Evolutionary conservation across 148 eudicot species (phyloP).

Genomic region (Amaranthus hypochondriacus): DNA sequence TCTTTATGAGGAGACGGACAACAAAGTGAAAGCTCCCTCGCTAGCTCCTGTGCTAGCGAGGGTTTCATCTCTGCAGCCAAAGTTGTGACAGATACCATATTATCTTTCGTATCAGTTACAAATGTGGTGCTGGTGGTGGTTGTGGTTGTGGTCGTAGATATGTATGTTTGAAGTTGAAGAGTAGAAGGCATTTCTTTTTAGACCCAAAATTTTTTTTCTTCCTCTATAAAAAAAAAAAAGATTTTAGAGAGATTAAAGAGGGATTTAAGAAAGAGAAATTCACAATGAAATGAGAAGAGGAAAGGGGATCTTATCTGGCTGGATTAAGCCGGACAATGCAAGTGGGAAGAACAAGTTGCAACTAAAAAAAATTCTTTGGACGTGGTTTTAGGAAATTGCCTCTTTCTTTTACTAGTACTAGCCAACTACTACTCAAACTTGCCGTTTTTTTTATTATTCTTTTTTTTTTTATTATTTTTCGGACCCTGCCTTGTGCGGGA

Average conservation of each 20-base stretch:
- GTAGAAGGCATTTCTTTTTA: constrained; percentile 44
- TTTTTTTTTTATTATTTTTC: background rate
- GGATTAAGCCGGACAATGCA: constrained; percentile 23
- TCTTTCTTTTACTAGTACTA: constrained; percentile 10
- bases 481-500: background rate
- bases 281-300: background rate
- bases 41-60: constrained; percentile 25
- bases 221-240: background rate
- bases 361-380: constrained; percentile 16
- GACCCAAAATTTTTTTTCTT: background rate
- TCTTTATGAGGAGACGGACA: constrained; percentile 26
- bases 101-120: background rate
- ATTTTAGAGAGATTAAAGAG: background rate
- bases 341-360: constrained; percentile 40
- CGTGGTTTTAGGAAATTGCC: constrained; percentile 8
- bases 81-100: background rate
- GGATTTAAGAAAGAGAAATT: background rate
- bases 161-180: constrained; percentile 35
- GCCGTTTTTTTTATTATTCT: background rate
- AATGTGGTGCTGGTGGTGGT: constrained; percentile 4
- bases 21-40: constrained; percentile 23
- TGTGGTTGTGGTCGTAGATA: constrained; percentile 19
- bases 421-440: constrained; percentile 22
- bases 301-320: constrained; percentile 17
- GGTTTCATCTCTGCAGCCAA: constrained; percentile 28